These are phyloP conservation scores for Leishmania mexicana DNA, from an alignment of 208 protist species.

Conservation along the genomic window DNA sequence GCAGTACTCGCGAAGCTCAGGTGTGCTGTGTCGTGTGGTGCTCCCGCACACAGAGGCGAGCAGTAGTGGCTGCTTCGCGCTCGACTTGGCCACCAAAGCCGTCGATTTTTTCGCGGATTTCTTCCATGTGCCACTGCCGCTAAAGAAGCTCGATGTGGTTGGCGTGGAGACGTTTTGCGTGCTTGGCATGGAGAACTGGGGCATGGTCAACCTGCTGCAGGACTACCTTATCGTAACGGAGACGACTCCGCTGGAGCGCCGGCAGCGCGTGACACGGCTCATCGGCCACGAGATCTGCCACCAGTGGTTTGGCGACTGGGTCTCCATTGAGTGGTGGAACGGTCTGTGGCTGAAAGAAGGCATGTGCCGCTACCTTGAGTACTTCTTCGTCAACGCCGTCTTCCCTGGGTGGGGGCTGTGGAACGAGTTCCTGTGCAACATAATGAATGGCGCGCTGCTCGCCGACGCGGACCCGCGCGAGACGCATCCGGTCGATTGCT, in stretches of 20 bases:
- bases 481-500: constrained; percentile 58
- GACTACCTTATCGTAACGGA: constrained; percentile 68
- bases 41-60: constrained; percentile 38
- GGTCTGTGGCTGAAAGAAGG: constrained; percentile 98
- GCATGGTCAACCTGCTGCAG: constrained; percentile 86
- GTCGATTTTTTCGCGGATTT: constrained; percentile 89
- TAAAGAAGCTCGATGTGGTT: constrained; percentile 91
- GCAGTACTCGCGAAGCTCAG: constrained; percentile 34
- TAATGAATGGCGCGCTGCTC: constrained; percentile 47
- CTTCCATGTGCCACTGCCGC: constrained; percentile 86
- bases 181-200: constrained; percentile 92
- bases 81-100: constrained; percentile 88
- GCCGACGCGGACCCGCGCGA: constrained; percentile 36
- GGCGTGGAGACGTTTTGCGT: constrained; percentile 36
- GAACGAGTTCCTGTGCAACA: constrained; percentile 54
- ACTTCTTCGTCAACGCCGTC: constrained; percentile 69
- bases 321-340: constrained; percentile 95
- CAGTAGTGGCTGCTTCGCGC: constrained; percentile 74
- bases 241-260: constrained; percentile 47
- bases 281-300: constrained; percentile 95
- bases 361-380: constrained; percentile 95
- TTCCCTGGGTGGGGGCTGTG: constrained; percentile 88
- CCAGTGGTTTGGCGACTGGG: constrained; percentile 95
- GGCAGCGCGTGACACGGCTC: constrained; percentile 85
- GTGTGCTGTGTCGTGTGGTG: constrained; percentile 64